Evolutionary conservation across 192 early-diverging fungal species (phyloP), one percentile per base, ranked within the genome.

Genomic region (Dispira parvispora): DNA sequence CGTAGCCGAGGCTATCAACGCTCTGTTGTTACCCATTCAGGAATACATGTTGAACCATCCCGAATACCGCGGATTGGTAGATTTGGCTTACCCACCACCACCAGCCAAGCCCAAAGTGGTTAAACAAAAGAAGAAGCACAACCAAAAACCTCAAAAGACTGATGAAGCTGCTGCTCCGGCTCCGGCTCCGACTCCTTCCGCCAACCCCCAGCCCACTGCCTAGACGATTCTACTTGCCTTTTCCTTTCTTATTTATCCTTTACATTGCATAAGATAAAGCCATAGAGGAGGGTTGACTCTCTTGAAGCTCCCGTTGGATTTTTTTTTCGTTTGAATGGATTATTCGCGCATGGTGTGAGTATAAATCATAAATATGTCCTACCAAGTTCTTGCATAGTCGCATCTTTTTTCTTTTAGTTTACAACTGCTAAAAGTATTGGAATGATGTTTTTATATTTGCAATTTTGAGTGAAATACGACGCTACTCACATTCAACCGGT

Each of bases 11-110:
- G 85, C 89, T 1, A 76, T 99, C 53, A 94, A 96, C 69, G 75
- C 26, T 4, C 70, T 99, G 44, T 78, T 99, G 52, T 92, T 82
- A 43, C 96, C 96, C 49, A 84, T 99, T 55, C 82, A 92, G 46
- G 71, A 85, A 68, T 70, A 76, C 58, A 91, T 90, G 66, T 68
- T 68, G 21, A 80, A 78, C 43, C 62, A 79, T 61, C 74, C 80
- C n/a, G 86, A 87, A 68, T 70, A 91, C 50, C 76, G 76, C 46
- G 52, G 86, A 62, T 68, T 98, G 50, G 75, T 83, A 10, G 75
- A 84, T n/a, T 68, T 79, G 12, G 96, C 96, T 21, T 99, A 99
- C 72, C 91, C 91, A 20, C 73, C 83, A 25, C 73, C 79, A 10
- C 65, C 73, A 11, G 72, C 71, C 66, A 74, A 73, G 57, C 65